Evolutionary conservation across 202 grass and related monocot species (phyloP), one percentile per base, ranked within the genome.

Genomic region (Setaria italica): DNA sequence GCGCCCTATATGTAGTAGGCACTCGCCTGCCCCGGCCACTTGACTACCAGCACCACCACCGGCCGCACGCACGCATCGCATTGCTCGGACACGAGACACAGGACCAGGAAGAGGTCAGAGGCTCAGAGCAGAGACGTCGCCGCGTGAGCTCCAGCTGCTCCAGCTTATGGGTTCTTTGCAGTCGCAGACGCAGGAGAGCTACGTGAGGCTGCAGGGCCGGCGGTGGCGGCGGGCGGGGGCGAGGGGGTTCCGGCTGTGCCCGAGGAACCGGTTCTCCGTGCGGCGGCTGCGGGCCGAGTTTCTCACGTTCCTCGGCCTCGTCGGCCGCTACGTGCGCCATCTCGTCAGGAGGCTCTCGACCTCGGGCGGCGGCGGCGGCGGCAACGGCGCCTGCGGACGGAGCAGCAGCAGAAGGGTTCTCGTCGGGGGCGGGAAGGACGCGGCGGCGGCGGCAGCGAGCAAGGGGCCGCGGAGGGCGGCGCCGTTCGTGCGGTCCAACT

Each of bases 401-500:
- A 91, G 21, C 60, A 74, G 89, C 66, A 93, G 88, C 90, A 45
- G 82, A 30, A 83, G 81, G 49, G 43, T 48, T 15, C 75, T 91
- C 62, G 86, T 91, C 9, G 79, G 32, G 2, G 11, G 25, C 3
- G 1, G n/a, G 6, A 55, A 67, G 7, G 64, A 56, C 55, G 48
- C 66, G 29, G 60, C 34, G 63, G 43, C 41, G 56, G 34, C 33
- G 4, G 75, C 81, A 2, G 29, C 17, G 2, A 58, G 21, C 57
- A 70, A 72, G 79, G 77, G 35, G 74, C 70, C 55, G 58, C 53
- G 55, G 70, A 77, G 65, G 59, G 30, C 83, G 77, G 13, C 71
- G 76, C 73, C 84, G 19, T 87, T 87, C 79, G 49, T 74, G 88
- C 76, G 93, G 83, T 89, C 91, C 50, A 93, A 95, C 72, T 95